Evolutionary conservation across 176 grass and related monocot genomes (phyloP).

Genomic region (Avena sativa): DNA sequence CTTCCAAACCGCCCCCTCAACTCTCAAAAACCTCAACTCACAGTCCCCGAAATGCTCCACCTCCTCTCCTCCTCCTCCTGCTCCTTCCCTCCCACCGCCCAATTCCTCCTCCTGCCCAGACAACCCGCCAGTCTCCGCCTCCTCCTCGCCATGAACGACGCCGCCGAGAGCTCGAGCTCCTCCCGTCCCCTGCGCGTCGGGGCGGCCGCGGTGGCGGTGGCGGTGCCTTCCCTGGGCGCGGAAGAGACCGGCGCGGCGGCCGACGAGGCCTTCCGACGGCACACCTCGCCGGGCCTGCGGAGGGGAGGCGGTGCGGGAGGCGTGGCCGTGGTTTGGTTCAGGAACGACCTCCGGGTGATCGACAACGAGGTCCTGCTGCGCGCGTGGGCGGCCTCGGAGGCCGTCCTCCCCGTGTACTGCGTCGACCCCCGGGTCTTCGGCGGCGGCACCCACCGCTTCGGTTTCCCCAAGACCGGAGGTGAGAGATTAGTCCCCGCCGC

Average conservation of each 20-base stretch:
- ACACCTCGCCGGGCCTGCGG: slow-evolving; percentile 51
- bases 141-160: slow-evolving; percentile 49
- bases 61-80: slow-evolving; percentile 17
- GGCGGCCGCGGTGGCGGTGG: neutral
- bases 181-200: neutral
- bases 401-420: slow-evolving; percentile 77
- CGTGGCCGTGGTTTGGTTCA: slow-evolving; percentile 76
- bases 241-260: slow-evolving; percentile 47
- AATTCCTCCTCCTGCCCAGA: slow-evolving; percentile 48
- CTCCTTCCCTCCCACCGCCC: slow-evolving; percentile 45
- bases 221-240: slow-evolving; percentile 59
- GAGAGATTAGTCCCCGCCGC: neutral
- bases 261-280: slow-evolving; percentile 52
- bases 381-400: slow-evolving; percentile 66
- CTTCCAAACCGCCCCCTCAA: slow-evolving; percentile 4
- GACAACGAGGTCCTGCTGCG: slow-evolving; percentile 72
- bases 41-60: slow-evolving; percentile 55
- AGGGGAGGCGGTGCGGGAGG: slow-evolving; percentile 47
- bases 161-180: slow-evolving; percentile 35
- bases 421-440: slow-evolving; percentile 67
- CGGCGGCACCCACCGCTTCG: slow-evolving; percentile 69
- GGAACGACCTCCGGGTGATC: slow-evolving; percentile 81
- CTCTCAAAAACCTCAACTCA: slow-evolving; percentile 40
- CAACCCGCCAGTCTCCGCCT: slow-evolving; percentile 24
- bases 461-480: slow-evolving; percentile 93